Percentiles rank a stretch among this genome's conserved stretches.
These are phyloP conservation scores for Bretschneidera sinensis DNA, from an alignment of 345 rosid species.

Conservation along the genomic window DNA sequence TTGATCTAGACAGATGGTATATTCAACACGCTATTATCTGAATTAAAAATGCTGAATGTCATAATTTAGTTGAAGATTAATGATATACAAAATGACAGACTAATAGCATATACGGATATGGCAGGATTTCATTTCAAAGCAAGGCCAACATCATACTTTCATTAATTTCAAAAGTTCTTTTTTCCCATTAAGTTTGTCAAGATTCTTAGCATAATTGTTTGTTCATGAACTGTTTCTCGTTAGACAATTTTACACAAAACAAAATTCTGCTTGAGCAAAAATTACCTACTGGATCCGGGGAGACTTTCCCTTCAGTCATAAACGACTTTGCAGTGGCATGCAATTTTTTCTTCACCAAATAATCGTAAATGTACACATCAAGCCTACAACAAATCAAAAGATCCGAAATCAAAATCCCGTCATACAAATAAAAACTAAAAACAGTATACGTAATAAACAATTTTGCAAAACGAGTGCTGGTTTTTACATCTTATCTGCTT, in stretches of 20 bases:
- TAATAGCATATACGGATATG: background rate
- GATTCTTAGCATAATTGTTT: background rate
- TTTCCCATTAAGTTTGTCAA: background rate
- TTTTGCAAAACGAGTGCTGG: too few relatives aligned
- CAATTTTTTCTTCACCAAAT: constrained; percentile 90
- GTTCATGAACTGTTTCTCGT: background rate
- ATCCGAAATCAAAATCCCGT: background rate
- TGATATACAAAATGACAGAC: background rate
- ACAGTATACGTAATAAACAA: background rate
- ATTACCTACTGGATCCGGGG: constrained; percentile 97
- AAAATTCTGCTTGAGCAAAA: constrained; percentile 4
- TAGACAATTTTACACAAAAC: background rate
- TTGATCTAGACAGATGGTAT: background rate
- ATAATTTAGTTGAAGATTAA: background rate
- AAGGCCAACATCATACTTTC: background rate
- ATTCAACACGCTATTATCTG: too few relatives aligned
- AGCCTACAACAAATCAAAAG: constrained; percentile 51
- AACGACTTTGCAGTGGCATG: constrained; percentile 80
- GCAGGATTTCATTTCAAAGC: background rate
- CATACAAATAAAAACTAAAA: too few relatives aligned
- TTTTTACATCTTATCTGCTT: constrained; percentile 89
- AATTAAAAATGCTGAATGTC: background rate
- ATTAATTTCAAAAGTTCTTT: background rate
- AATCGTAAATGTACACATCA: constrained; percentile 93
- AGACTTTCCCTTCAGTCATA: constrained; percentile 94